These are phyloP conservation scores for Pythium plurisporium DNA, from an alignment of 352 stramenopile species.

Conservation along the genomic window DNA sequence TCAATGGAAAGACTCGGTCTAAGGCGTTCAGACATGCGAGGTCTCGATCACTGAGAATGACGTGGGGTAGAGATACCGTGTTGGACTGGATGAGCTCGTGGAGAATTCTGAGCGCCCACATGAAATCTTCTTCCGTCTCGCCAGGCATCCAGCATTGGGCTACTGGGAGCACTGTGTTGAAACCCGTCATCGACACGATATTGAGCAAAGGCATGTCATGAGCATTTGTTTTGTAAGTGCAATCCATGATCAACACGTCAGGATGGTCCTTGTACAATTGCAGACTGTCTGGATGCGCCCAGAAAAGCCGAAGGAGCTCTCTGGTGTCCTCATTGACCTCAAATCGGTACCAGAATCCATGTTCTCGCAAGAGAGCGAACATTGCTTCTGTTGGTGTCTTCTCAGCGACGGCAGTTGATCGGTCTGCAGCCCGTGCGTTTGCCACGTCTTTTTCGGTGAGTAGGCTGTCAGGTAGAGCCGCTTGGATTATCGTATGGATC, in stretches of 20 bases:
- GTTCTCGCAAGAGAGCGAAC: neutral
- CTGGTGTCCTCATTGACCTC: neutral
- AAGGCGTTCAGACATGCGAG: conserved; percentile 15
- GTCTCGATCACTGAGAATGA: conserved; percentile 7
- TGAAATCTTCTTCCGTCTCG: conserved; percentile 12
- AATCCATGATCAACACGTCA: neutral
- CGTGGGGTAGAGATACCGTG: neutral
- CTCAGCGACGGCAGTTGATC: neutral
- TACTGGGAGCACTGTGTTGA: neutral
- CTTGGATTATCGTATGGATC: neutral
- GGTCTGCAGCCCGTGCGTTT: neutral
- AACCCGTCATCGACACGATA: neutral
- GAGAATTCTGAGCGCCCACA: too few species aligned
- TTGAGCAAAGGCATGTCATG: neutral
- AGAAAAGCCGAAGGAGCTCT: neutral
- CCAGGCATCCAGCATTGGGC: neutral
- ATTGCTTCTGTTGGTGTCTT: neutral
- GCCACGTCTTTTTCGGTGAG: neutral
- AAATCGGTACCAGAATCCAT: neutral
- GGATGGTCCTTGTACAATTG: neutral
- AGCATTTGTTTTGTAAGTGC: neutral
- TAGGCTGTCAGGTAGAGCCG: too few species aligned
- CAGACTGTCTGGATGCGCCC: neutral
- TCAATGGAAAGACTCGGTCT: neutral
- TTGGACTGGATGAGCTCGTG: conserved; percentile 4